Conservation (phyloP, 306 rosid species). For the Fragaria vesca region DNA sequence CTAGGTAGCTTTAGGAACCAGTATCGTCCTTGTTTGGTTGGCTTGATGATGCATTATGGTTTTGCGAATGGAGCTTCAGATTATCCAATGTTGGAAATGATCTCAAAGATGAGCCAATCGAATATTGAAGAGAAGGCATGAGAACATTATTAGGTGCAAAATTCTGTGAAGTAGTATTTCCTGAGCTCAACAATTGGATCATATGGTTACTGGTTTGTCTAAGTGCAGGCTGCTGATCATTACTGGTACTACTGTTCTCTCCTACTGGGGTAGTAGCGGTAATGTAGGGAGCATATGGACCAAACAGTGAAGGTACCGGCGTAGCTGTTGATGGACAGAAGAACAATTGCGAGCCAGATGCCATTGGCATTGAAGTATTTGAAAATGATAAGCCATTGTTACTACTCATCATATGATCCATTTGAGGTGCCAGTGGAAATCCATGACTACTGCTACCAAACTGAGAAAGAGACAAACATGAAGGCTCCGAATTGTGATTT, state of each 20-base stretch:
- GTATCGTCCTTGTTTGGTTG: slow-evolving; percentile 8
- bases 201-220: slow-evolving; percentile 31
- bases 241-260: slow-evolving; percentile 32
- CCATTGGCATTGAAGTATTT: slow-evolving; percentile 24
- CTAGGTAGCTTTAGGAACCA: slow-evolving; percentile 33
- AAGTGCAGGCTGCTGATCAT: slow-evolving; percentile 22
- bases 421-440: slow-evolving; percentile 39
- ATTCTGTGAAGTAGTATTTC: slow-evolving; percentile 30
- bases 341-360: slow-evolving; percentile 40
- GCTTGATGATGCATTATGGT: slow-evolving; percentile 8
- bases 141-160: slow-evolving; percentile 37
- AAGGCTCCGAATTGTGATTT: slow-evolving; percentile 34
- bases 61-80: slow-evolving; percentile 45
- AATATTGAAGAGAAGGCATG: slow-evolving; percentile 42
- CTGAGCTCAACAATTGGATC: slow-evolving; percentile 50
- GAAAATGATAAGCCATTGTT: slow-evolving; percentile 29
- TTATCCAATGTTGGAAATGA: slow-evolving; percentile 34
- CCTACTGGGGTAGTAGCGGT: slow-evolving; percentile 29
- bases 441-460: slow-evolving; percentile 65
- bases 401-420: slow-evolving; percentile 20
- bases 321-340: slow-evolving; percentile 43
- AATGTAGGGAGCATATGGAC: slow-evolving; percentile 46
- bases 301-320: slow-evolving; percentile 34
- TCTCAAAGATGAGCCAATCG: slow-evolving; percentile 31
- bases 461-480: slow-evolving; percentile 60